These are phyloP conservation scores for Phytomonas francai DNA, from an alignment of 208 protist genomes.

Conservation along the genomic window DNA sequence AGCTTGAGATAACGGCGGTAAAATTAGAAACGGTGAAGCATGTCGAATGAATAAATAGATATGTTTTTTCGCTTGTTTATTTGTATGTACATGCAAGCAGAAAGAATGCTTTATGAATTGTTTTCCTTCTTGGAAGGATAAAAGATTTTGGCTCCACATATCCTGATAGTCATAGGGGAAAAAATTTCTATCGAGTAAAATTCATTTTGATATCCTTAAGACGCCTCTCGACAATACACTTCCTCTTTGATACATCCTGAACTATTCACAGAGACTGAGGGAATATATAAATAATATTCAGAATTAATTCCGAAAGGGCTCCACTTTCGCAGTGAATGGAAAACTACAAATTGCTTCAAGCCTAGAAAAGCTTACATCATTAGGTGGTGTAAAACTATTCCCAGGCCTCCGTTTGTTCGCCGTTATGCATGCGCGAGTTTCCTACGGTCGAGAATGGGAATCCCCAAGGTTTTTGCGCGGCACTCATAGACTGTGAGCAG, in stretches of 20 bases:
- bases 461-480: slow-evolving; percentile 38
- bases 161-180: neutral
- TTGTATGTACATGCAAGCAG: slow-evolving; percentile 16
- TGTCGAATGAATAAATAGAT: slow-evolving; percentile 8
- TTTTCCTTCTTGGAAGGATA: slow-evolving; percentile 1
- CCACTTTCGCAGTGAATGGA: neutral
- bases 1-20: neutral
- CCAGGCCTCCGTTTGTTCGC: neutral
- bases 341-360: neutral
- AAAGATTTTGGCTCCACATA: slow-evolving; percentile 3
- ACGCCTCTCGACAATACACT: neutral
- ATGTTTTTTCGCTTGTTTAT: slow-evolving; percentile 11
- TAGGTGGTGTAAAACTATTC: neutral
- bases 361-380: neutral
- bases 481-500: slow-evolving; percentile 77
- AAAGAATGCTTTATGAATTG: slow-evolving; percentile 1
- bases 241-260: neutral
- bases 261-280: neutral
- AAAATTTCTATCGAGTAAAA: neutral
- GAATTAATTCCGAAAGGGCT: neutral
- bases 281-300: slow-evolving; percentile 1
- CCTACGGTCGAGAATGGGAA: slow-evolving; percentile 27
- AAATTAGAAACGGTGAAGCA: neutral
- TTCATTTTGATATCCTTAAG: neutral
- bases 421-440: neutral